phyloP scores from a whole-genome alignment of 768 basidiomycete species.

The Boletellus ananiceps region DNA sequence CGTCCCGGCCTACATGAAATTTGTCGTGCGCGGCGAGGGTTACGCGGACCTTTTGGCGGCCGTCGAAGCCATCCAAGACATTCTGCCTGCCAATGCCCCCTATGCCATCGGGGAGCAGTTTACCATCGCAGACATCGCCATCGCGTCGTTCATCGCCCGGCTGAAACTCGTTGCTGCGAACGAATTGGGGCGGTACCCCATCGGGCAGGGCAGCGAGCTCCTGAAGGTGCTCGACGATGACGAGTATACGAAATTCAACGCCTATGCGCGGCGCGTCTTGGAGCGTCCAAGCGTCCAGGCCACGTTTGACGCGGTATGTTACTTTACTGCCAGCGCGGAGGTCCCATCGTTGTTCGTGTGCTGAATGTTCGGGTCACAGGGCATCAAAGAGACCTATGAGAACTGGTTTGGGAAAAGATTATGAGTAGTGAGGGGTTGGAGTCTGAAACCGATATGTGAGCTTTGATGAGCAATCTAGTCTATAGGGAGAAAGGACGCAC shows the following conservation, averaged over 20 bases:
- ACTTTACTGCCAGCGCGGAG: no score
- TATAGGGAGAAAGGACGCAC: no score
- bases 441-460: no score
- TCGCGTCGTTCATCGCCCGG: constrained; percentile 57
- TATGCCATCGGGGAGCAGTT: constrained; percentile 32
- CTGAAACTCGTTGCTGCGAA: constrained; percentile 41
- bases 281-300: constrained; percentile 49
- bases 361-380: constrained; percentile 7
- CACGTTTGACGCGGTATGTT: constrained; percentile 52
- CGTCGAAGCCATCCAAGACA: constrained; percentile 45
- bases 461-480: no score
- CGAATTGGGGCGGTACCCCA: constrained; percentile 48
- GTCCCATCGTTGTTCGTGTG: no score
- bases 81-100: constrained; percentile 40
- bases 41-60: constrained; percentile 38
- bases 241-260: constrained; percentile 46
- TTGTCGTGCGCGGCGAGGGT: constrained; percentile 37
- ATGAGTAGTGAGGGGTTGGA: not conserved
- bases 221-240: constrained; percentile 35
- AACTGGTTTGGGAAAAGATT: constrained; percentile 5
- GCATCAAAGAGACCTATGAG: not conserved
- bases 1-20: constrained; percentile 35
- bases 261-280: constrained; percentile 46
- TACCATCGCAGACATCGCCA: constrained; percentile 57
- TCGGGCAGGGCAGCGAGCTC: constrained; percentile 44